A percentile compares a stretch with the other conserved stretches of the same genome.
phyloP scores from a whole-genome alignment of 768 basidiomycete genomes.

The Termitomyces bulborhizus region DNA sequence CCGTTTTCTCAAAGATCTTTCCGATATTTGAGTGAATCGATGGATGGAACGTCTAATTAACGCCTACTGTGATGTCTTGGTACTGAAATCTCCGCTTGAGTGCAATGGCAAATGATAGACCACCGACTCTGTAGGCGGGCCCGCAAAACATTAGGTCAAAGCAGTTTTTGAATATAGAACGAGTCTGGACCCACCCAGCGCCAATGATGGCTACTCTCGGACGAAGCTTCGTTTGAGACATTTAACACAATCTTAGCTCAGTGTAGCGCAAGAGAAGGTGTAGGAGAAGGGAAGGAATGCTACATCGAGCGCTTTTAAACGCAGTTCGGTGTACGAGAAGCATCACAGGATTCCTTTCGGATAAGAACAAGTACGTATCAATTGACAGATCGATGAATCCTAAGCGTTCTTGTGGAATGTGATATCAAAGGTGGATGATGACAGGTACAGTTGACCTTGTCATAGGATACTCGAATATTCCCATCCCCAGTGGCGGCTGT shows the following conservation, averaged over 20 bases:
- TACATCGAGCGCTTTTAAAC: not conserved
- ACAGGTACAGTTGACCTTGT: too few relatives aligned
- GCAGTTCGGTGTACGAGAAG: not conserved
- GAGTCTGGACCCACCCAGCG: constrained; percentile 21
- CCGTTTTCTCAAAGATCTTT: constrained; percentile 42
- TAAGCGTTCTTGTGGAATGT: too few relatives aligned
- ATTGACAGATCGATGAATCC: not conserved
- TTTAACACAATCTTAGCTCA: not conserved
- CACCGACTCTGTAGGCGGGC: constrained; percentile 28
- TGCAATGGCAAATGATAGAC: constrained; percentile 35
- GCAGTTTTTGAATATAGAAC: too few relatives aligned
- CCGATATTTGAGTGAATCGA: not conserved
- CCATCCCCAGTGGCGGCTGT: not conserved
- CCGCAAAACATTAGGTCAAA: not conserved
- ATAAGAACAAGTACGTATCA: not conserved
- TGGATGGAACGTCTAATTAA: not conserved
- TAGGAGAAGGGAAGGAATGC: not conserved
- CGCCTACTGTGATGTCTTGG: constrained; percentile 33
- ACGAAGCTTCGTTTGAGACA: not conserved
- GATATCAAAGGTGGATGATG: too few relatives aligned
- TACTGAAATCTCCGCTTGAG: constrained; percentile 31
- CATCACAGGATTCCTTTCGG: not conserved
- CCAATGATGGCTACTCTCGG: constrained; percentile 26
- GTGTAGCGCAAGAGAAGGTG: not conserved
- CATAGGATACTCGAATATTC: not conserved